These are phyloP conservation scores for Xylaria telfairii DNA, from an alignment of 495 filamentous ascomycete genomes.

Conservation along the genomic window DNA sequence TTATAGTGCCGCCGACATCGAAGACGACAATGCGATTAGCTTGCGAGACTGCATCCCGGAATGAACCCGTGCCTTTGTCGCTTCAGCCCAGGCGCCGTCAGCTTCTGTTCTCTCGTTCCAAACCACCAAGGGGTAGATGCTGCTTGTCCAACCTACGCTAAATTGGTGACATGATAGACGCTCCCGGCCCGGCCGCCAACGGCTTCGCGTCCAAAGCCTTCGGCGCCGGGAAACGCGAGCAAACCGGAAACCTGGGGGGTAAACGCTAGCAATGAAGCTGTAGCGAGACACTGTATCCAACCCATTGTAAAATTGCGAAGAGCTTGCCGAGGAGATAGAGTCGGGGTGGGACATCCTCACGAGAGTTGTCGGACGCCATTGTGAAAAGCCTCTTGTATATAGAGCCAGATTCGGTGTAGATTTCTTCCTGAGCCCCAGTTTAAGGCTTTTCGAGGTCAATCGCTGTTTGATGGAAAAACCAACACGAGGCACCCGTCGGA, in stretches of 20 bases:
- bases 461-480: constrained; percentile 22
- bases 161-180: constrained; percentile 47
- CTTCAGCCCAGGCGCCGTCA: constrained; percentile 9
- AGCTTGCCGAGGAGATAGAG: not conserved
- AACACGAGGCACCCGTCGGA: not conserved
- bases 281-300: constrained; percentile 16
- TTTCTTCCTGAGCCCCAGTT: not conserved
- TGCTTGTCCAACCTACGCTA: constrained; percentile 31
- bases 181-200: constrained; percentile 47
- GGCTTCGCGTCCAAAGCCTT: constrained; percentile 48
- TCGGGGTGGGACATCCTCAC: too few species aligned
- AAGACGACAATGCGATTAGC: constrained; percentile 48
- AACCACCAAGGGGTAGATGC: not conserved
- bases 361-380: not conserved
- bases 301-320: constrained; percentile 24
- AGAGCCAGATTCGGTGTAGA: not conserved
- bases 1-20: constrained; percentile 47
- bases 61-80: constrained; percentile 46
- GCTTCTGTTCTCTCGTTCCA: not conserved
- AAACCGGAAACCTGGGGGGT: constrained; percentile 27
- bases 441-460: not conserved
- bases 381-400: not conserved
- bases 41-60: constrained; percentile 48
- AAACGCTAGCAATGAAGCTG: constrained; percentile 22
- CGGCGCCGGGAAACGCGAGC: constrained; percentile 48